Percentiles rank a stretch among this genome's conserved stretches.
Conservation (phyloP, 1,284 basidiomycete genomes). For the Heterobasidion occidentale region DNA sequence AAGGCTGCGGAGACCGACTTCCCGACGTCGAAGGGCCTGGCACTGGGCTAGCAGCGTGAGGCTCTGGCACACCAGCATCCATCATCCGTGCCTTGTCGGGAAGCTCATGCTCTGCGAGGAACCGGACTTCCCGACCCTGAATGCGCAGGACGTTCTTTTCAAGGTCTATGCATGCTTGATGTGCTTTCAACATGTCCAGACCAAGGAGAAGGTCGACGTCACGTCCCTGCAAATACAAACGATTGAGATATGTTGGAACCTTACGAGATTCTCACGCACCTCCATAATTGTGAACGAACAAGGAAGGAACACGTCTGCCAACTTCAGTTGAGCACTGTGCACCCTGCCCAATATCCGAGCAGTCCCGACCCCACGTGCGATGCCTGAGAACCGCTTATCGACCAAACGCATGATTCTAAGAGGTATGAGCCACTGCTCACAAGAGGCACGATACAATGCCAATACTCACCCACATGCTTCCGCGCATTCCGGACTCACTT, state of each 20-base stretch:
- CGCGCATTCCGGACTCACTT: slow-evolving; percentile 93
- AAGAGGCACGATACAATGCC: neutral
- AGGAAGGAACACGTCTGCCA: slow-evolving; percentile 77
- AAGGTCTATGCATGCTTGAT: slow-evolving; percentile 94
- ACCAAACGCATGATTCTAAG: slow-evolving; percentile 85
- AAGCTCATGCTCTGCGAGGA: slow-evolving; percentile 92
- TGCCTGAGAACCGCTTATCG: slow-evolving; percentile 83
- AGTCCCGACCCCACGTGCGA: slow-evolving; percentile 93
- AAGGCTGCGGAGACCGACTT: slow-evolving; percentile 18
- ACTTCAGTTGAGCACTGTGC: slow-evolving; percentile 88
- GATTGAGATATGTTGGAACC: neutral
- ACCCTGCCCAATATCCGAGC: slow-evolving; percentile 93
- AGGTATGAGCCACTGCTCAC: too few species aligned
- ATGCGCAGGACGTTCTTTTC: slow-evolving; percentile 84
- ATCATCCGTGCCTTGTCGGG: slow-evolving; percentile 66
- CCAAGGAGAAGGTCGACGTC: slow-evolving; percentile 93
- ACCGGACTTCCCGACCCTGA: slow-evolving; percentile 78
- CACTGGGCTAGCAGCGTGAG: slow-evolving; percentile 11
- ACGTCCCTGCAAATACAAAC: slow-evolving; percentile 47
- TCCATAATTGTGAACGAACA: slow-evolving; percentile 97
- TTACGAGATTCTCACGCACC: slow-evolving; percentile 26
- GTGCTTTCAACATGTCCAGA: slow-evolving; percentile 96
- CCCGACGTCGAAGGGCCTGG: slow-evolving; percentile 14
- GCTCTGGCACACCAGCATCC: slow-evolving; percentile 20
- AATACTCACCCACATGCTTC: slow-evolving; percentile 78